These are phyloP conservation scores for Suhomyces atakaporum DNA, from an alignment of 1,139 yeast genomes.

Conservation along the genomic window DNA sequence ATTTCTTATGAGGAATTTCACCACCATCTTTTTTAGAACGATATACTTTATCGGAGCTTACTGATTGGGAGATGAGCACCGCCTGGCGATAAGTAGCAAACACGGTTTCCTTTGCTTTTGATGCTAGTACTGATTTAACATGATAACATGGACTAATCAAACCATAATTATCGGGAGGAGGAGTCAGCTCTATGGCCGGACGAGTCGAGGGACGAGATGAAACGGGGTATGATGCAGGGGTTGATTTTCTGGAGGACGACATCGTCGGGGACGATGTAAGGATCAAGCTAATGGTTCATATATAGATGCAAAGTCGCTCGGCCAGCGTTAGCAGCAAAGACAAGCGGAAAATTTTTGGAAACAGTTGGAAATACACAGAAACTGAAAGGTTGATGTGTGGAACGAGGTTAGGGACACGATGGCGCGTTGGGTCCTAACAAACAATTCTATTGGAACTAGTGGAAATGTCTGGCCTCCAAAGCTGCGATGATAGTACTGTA, in stretches of 20 bases:
- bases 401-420: no score
- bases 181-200: slow-evolving; percentile 18
- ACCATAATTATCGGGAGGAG: slow-evolving; percentile 31
- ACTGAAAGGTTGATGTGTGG: no score
- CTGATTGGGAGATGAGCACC: slow-evolving; percentile 46
- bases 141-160: slow-evolving; percentile 55
- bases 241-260: slow-evolving; percentile 8
- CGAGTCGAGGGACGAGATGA: slow-evolving; percentile 5
- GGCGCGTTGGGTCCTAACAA: no score
- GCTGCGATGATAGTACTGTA: no score
- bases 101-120: slow-evolving; percentile 58
- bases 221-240: slow-evolving; percentile 1
- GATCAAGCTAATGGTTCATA: no score
- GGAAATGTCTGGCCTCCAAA: no score
- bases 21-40: slow-evolving; percentile 34
- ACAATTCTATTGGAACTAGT: no score
- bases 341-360: no score
- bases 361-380: no score
- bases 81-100: slow-evolving; percentile 61
- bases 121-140: slow-evolving; percentile 51
- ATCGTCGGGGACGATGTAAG: slow-evolving; percentile 10
- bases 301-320: no score
- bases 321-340: no score
- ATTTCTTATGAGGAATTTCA: slow-evolving; percentile 28
- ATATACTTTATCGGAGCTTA: slow-evolving; percentile 24